Base-by-base conservation (phyloP, 2,329 filamentous ascomycete species). In the Beauveria bassiana region DNA sequence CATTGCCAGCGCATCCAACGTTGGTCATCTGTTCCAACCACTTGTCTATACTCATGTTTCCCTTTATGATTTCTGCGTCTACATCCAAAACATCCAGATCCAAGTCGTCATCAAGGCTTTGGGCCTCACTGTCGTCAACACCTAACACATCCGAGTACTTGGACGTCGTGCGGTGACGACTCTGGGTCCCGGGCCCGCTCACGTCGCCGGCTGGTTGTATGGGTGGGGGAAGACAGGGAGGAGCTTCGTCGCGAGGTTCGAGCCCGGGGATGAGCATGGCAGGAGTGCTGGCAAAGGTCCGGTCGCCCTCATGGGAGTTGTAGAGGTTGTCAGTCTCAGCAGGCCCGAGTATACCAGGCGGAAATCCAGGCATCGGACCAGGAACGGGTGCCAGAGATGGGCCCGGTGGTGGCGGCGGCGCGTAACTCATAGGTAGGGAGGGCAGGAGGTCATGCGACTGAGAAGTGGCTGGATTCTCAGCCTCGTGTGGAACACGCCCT, bases 371-470 rank as follows among this genome's bases (percentile, higher is more conserved):
- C 53, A 52, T 61, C 67, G 70, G 45, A 63, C 66, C 38, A 18
- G 49, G 45, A 46, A 56, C n/a, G 8, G 57, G 61, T 14, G 51
- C 57, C 1, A 50, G 61, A 18, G 61, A 46, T 3, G 70, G 70
- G 8, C 70, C 72, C 3, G 73, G 71, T 20, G 76, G 74, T 10
- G 75, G 75, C 8, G 77, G 75, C 1, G 74, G 74, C 3, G 73
- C 73, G 60, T 77, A 78, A 8, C 71, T 77, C 58, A 73, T 69
- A 5, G 78, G 78, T 51, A 75, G 68, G 64, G 79, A 80, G 0
- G 75, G 70, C 31, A 70, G 70, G 45, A 74, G 75, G 6, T 80
- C 74, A 67, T 73, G 63, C 65, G 72, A 45, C 62, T 73, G 59
- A 63, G 68, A 65, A 45, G 68, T 68, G 0, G 64, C 71, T n/a